Evolutionary conservation across 2,329 filamentous ascomycete genomes (phyloP), one percentile per base, ranked within the genome.

Genomic region (Nakataea oryzae): DNA sequence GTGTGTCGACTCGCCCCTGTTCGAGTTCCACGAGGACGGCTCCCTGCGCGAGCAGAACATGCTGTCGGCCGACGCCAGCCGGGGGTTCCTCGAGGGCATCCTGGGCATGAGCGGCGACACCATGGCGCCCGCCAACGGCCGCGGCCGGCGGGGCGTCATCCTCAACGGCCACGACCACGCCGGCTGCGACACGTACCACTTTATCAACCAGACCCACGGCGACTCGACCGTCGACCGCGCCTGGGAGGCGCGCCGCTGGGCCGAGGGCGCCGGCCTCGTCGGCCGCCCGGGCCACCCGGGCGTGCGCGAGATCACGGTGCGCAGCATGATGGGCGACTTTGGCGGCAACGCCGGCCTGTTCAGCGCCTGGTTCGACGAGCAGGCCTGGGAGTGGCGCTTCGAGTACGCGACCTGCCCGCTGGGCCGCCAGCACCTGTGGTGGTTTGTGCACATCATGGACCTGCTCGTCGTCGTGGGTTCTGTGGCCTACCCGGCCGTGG

Each of bases 251-350:
- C 72, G 71, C 21, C 72, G 73, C 13, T 87, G 81, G 78, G 64
- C 67, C 1, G 60, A 61, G 13, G 66, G 68, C 6, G 70, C 72
- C 14, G 72, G 73, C 64, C 65, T 86, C 27, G 70, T 78, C 1
- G 75, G 73, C 9, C 70, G 73, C 2, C 67, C 74, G 2, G 78
- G 74, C 5, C 67, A 83, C 3, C 84, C 88, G 0, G 88, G 88
- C 0, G 78, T 97, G 7, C 81, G 93, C 30, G 95, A 99, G 75
- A 86, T 97, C 66, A 99, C 95, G 0, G 89, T 99, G 2, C 86
- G 93, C 63, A 96, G 91, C 74, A 97, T 99, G 92, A 99, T 99
- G 95, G 95, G 95, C 62, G 90, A 90, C 62, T 99, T 89, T 74
- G 88, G 86, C n/a, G 95, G 95, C 26, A 95, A 97, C 71, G 91